phyloP scores from a whole-genome alignment of 2,329 filamentous ascomycete species.

The Tolypocladium amazonense region DNA sequence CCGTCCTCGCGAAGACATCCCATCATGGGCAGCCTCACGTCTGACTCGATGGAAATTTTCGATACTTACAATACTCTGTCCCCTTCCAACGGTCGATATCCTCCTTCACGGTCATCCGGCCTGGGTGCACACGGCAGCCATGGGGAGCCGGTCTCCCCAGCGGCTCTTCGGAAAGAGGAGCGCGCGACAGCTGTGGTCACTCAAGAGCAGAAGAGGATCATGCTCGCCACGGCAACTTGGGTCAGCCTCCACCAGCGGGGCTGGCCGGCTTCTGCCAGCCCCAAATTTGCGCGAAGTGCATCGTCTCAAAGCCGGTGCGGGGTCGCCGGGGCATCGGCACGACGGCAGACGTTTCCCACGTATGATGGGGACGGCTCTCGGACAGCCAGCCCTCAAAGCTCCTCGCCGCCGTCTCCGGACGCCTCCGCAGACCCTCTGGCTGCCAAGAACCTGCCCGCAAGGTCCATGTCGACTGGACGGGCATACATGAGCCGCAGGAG shows the following conservation, averaged over 20 bases:
- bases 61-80: conserved; percentile 54
- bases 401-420: neutral
- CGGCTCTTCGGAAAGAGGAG: conserved; percentile 13
- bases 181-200: conserved; percentile 18
- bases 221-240: conserved; percentile 28
- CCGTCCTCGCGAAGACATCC: conserved; percentile 60
- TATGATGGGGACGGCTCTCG: conserved; percentile 3
- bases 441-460: conserved; percentile 3
- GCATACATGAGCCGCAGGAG: conserved; percentile 14
- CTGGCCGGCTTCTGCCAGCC: conserved; percentile 21
- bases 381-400: conserved; percentile 1
- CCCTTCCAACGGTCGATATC: conserved; percentile 34
- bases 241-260: conserved; percentile 23
- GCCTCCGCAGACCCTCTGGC: neutral
- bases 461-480: conserved; percentile 13
- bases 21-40: conserved; percentile 59
- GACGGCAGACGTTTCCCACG: conserved; percentile 6
- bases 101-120: conserved; percentile 29
- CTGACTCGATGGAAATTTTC: conserved; percentile 54
- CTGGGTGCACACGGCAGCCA: conserved; percentile 10
- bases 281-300: conserved; percentile 14
- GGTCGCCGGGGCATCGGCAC: conserved; percentile 1
- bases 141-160: conserved; percentile 9
- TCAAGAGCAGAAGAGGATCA: conserved; percentile 22
- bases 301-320: conserved; percentile 13